Evolutionary conservation across 2,329 filamentous ascomycete genomes (phyloP).

Genomic region (Alternaria sp.): DNA sequence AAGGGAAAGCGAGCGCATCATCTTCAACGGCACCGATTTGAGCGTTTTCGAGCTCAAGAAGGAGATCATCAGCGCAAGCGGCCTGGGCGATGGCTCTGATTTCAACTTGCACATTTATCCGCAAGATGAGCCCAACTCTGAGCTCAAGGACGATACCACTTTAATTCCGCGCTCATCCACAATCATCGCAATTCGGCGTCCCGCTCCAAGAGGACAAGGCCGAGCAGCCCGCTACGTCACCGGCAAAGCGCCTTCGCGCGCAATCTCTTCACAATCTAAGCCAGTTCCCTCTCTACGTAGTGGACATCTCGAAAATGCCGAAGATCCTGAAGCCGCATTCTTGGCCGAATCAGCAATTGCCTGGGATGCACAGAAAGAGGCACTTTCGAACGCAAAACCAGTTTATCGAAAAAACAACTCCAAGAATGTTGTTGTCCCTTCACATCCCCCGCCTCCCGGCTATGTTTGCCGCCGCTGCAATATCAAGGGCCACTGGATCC

Average conservation of each 20-base stretch:
- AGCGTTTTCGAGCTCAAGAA: slow-evolving; percentile 98
- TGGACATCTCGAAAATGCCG: slow-evolving; percentile 48
- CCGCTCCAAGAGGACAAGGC: slow-evolving; percentile 85
- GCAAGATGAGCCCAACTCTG: slow-evolving; percentile 83
- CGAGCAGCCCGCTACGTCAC: slow-evolving; percentile 94
- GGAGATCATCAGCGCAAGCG: slow-evolving; percentile 95
- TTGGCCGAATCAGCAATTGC: slow-evolving; percentile 88
- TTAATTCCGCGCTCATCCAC: slow-evolving; percentile 95
- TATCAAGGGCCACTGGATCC: slow-evolving; percentile 99
- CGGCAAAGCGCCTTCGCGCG: slow-evolving; percentile 71
- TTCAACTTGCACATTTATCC: slow-evolving; percentile 95
- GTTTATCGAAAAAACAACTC: slow-evolving; percentile 46
- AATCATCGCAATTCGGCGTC: slow-evolving; percentile 85
- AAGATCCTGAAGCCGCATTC: slow-evolving; percentile 92
- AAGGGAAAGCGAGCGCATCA: slow-evolving; percentile 91
- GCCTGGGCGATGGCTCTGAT: slow-evolving; percentile 92
- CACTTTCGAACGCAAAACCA: slow-evolving; percentile 74
- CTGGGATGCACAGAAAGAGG: slow-evolving; percentile 91
- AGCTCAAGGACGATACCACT: slow-evolving; percentile 97
- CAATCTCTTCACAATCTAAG: not conserved
- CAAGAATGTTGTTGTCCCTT: slow-evolving; percentile 80
- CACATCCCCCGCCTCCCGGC: slow-evolving; percentile 89
- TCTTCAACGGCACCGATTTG: slow-evolving; percentile 96
- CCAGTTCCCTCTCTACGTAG: not conserved
- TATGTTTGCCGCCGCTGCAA: slow-evolving; percentile 97